Percentiles rank a stretch among this genome's conserved stretches.
Conservation (phyloP, 1,284 basidiomycete genomes). For the Moniliophthora roreri region DNA sequence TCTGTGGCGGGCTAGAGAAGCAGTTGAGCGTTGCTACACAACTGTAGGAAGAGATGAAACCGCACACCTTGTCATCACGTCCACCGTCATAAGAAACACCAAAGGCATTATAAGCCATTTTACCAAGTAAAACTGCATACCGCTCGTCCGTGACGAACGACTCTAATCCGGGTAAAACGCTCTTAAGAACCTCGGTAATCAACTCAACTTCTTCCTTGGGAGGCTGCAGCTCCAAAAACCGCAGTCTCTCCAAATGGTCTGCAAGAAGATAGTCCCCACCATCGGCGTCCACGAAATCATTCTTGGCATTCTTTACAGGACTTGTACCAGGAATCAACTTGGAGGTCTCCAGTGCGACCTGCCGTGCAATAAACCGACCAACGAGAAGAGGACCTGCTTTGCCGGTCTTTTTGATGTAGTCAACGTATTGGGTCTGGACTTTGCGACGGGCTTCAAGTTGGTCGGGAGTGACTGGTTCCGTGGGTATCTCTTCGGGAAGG, state of each 20-base stretch:
- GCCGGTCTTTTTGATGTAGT: constrained; percentile 50
- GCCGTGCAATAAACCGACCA: constrained; percentile 69
- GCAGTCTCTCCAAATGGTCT: constrained; percentile 74
- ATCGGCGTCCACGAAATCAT: constrained; percentile 49
- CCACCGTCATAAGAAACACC: constrained; percentile 66
- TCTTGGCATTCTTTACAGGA: constrained; percentile 5
- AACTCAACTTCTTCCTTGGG: constrained; percentile 50
- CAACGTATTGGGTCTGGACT: constrained; percentile 58
- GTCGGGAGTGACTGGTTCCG: constrained; percentile 27
- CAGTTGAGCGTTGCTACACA: not conserved
- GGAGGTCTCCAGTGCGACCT: constrained; percentile 62
- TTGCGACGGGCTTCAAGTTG: constrained; percentile 45
- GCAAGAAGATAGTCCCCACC: constrained; percentile 58
- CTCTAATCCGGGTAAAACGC: constrained; percentile 70
- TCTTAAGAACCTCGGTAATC: constrained; percentile 56
- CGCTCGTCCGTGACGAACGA: constrained; percentile 64
- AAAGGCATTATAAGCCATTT: constrained; percentile 73
- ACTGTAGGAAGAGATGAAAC: not conserved
- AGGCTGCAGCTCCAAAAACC: constrained; percentile 56
- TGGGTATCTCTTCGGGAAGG: constrained; percentile 52
- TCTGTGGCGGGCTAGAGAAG: constrained; percentile 43
- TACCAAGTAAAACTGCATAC: constrained; percentile 61
- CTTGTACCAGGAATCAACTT: constrained; percentile 39
- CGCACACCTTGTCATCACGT: constrained; percentile 65
- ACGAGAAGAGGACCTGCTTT: constrained; percentile 55